A percentile compares a stretch with the other conserved stretches of the same genome.
Conservation (phyloP, 2,329 filamentous ascomycete species). For the Aspergillus costaricaensis region DNA sequence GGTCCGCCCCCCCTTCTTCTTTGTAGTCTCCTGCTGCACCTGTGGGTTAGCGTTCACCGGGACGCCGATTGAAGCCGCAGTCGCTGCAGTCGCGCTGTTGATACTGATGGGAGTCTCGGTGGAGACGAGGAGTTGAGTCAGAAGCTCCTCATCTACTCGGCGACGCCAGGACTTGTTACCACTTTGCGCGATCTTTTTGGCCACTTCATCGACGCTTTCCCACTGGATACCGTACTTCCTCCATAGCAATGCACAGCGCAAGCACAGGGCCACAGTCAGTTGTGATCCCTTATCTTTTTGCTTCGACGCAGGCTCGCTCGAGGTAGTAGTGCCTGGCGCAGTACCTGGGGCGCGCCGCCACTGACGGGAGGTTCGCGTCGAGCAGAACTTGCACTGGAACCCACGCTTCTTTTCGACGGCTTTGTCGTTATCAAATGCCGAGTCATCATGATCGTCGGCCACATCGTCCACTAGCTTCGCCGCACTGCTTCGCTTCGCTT, state of each 20-base stretch:
- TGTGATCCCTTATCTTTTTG: conserved; percentile 76
- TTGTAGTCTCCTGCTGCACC: conserved; percentile 53
- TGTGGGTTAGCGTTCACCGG: conserved; percentile 39
- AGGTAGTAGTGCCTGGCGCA: conserved; percentile 68
- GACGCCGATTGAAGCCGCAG: conserved; percentile 47
- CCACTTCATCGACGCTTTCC: conserved; percentile 89
- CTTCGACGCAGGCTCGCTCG: conserved; percentile 64
- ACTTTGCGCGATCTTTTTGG: conserved; percentile 78
- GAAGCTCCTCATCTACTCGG: conserved; percentile 85
- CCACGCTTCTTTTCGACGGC: conserved; percentile 74
- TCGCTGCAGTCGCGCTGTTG: conserved; percentile 44
- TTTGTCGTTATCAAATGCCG: conserved; percentile 90
- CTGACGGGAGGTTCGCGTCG: conserved; percentile 74
- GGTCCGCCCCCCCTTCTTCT: conserved; percentile 60
- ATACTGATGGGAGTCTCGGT: conserved; percentile 49
- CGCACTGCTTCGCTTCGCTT: conserved; percentile 65
- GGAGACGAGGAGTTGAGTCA: conserved; percentile 48
- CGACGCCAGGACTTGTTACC: conserved; percentile 84
- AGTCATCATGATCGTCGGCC: conserved; percentile 89
- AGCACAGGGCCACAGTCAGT: conserved; percentile 79
- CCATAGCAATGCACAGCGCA: conserved; percentile 90
- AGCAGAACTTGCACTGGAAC: conserved; percentile 94
- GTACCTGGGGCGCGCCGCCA: conserved; percentile 88
- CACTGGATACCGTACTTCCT: conserved; percentile 93
- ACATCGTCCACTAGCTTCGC: conserved; percentile 87